These are phyloP conservation scores for Metschnikowia cubensis DNA, from an alignment of 805 yeast genomes.

Conservation along the genomic window DNA sequence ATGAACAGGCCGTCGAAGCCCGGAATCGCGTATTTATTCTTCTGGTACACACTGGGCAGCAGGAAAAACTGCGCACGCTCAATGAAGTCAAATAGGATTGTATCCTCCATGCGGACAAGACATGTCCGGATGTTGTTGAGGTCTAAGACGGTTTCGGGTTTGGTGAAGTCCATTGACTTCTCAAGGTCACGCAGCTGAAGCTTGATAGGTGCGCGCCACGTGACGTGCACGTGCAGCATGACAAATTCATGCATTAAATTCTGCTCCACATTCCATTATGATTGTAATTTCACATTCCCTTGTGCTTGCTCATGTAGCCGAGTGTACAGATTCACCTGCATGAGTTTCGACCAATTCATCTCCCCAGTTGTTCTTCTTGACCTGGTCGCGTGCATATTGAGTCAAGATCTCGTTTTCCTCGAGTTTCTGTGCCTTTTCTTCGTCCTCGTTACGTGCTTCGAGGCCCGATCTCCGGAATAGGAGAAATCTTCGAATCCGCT, in stretches of 20 bases:
- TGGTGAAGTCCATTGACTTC: slow-evolving; percentile 69
- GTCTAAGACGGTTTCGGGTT: slow-evolving; percentile 78
- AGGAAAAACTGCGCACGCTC: slow-evolving; percentile 87
- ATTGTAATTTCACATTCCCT: background rate
- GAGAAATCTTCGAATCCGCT: slow-evolving; percentile 33
- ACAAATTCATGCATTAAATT: background rate
- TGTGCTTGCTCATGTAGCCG: background rate
- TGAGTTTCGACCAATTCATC: slow-evolving; percentile 8
- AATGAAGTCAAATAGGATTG: slow-evolving; percentile 86
- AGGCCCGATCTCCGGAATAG: slow-evolving; percentile 28
- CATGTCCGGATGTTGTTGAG: slow-evolving; percentile 79
- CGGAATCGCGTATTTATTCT: slow-evolving; percentile 55
- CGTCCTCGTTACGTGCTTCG: slow-evolving; percentile 15
- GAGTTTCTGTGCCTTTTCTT: slow-evolving; percentile 12
- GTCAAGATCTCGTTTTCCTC: slow-evolving; percentile 30
- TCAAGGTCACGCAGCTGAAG: background rate
- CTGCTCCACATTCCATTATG: too few relatives aligned
- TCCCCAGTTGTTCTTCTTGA: slow-evolving; percentile 16
- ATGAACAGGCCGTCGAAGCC: slow-evolving; percentile 75
- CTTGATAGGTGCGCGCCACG: background rate
- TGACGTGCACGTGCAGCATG: background rate
- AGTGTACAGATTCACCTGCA: too few relatives aligned
- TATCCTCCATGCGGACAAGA: slow-evolving; percentile 91
- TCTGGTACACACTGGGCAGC: slow-evolving; percentile 69
- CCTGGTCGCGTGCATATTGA: slow-evolving; percentile 28